phyloP scores from a whole-genome alignment of 805 yeast genomes.

The Ascoidea asiatica region DNA sequence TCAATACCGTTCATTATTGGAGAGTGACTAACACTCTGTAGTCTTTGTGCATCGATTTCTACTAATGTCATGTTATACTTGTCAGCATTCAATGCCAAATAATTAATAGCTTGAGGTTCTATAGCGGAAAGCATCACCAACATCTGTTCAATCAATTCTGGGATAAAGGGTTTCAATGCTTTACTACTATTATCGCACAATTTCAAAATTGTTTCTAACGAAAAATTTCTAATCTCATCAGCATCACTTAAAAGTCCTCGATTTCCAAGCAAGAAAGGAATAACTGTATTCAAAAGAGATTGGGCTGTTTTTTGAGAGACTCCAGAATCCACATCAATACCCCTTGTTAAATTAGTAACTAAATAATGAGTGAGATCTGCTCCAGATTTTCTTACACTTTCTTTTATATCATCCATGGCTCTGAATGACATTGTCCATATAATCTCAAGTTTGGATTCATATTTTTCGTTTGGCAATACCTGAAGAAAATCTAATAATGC shows the following conservation, averaged over 20 bases:
- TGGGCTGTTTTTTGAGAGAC: slow-evolving; percentile 27
- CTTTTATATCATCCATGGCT: slow-evolving; percentile 87
- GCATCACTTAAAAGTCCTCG: slow-evolving; percentile 78
- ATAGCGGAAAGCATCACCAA: slow-evolving; percentile 65
- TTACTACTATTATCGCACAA: slow-evolving; percentile 52
- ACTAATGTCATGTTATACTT: slow-evolving; percentile 64
- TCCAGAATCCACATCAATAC: slow-evolving; percentile 30
- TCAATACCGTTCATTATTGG: slow-evolving; percentile 87
- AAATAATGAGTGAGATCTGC: slow-evolving; percentile 50
- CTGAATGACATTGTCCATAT: slow-evolving; percentile 87
- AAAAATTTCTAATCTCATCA: slow-evolving; percentile 67
- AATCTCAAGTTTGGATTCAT: slow-evolving; percentile 39
- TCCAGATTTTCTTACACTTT: slow-evolving; percentile 80
- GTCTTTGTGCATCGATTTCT: slow-evolving; percentile 66
- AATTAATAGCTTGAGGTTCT: slow-evolving; percentile 86
- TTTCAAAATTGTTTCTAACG: slow-evolving; percentile 61
- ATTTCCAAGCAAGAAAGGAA: slow-evolving; percentile 70
- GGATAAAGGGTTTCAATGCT: slow-evolving; percentile 47
- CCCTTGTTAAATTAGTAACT: slow-evolving; percentile 46
- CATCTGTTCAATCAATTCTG: slow-evolving; percentile 56
- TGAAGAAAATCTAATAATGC: slow-evolving; percentile 63
- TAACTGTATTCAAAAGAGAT: slow-evolving; percentile 36
- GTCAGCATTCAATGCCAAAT: slow-evolving; percentile 75
- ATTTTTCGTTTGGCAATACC: slow-evolving; percentile 38
- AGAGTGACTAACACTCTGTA: slow-evolving; percentile 60